Percentiles rank a stretch among this genome's conserved stretches.
Conservation (phyloP, 2,329 filamentous ascomycete species). For the Exophiala spinifera region DNA sequence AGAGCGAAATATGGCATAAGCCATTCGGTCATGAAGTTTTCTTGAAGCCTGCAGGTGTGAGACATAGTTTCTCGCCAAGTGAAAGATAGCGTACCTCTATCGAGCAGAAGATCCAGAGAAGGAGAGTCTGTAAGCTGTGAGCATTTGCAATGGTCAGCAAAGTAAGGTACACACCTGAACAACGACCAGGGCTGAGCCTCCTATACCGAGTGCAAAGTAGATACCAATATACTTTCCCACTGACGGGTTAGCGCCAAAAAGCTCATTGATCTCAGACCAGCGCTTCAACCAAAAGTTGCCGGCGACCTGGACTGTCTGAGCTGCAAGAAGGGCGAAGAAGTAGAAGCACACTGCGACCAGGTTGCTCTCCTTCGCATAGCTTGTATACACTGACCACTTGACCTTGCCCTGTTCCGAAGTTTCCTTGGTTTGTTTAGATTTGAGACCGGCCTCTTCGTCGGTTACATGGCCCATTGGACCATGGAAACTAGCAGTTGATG, state of each 20-base stretch:
- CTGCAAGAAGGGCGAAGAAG: slow-evolving; percentile 68
- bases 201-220: slow-evolving; percentile 92
- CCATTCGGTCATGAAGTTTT: slow-evolving; percentile 96
- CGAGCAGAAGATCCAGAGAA: slow-evolving; percentile 99
- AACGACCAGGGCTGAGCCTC: slow-evolving; percentile 78
- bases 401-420: slow-evolving; percentile 92
- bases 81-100: slow-evolving; percentile 67
- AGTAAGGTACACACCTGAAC: slow-evolving; percentile 55
- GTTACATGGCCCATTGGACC: slow-evolving; percentile 78
- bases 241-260: slow-evolving; percentile 64
- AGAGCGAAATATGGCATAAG: slow-evolving; percentile 91
- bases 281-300: slow-evolving; percentile 90
- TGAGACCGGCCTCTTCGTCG: slow-evolving; percentile 72
- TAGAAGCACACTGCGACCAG: slow-evolving; percentile 79
- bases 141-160: slow-evolving; percentile 3
- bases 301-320: slow-evolving; percentile 78
- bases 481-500: slow-evolving; percentile 85
- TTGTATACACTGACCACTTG: slow-evolving; percentile 90
- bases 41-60: slow-evolving; percentile 66
- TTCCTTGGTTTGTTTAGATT: slow-evolving; percentile 84
- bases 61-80: background rate
- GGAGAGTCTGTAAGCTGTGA: slow-evolving; percentile 59
- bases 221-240: slow-evolving; percentile 90
- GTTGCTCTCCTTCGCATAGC: slow-evolving; percentile 95
- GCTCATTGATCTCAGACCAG: slow-evolving; percentile 80